Percentiles rank a stretch among this genome's conserved stretches.
phyloP scores from a whole-genome alignment of 352 stramenopile species.

The Globisporangium apiculatum region DNA sequence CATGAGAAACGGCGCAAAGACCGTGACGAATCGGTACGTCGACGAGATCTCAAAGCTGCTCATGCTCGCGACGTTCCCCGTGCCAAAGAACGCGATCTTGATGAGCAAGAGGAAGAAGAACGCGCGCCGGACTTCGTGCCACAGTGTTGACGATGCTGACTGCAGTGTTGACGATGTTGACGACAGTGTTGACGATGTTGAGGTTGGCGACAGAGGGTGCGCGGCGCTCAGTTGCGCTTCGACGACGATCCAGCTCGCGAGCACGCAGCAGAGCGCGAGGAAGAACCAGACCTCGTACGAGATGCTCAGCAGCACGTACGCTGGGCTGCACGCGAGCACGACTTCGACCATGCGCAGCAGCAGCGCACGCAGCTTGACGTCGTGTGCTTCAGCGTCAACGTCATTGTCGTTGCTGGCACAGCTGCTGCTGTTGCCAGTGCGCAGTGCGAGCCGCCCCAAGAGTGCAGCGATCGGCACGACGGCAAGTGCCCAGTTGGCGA shows the following conservation, averaged over 20 bases:
- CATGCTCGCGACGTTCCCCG: slow-evolving; percentile 83
- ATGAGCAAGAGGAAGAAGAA: slow-evolving; percentile 77
- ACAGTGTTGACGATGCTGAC: slow-evolving; percentile 4
- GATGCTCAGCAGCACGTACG: slow-evolving; percentile 73
- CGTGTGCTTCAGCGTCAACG: slow-evolving; percentile 8
- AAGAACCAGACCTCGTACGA: slow-evolving; percentile 85
- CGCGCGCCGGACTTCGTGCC: slow-evolving; percentile 50
- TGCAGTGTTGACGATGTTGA: not conserved
- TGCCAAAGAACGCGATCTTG: slow-evolving; percentile 83
- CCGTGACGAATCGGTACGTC: slow-evolving; percentile 78
- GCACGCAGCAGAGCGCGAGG: slow-evolving; percentile 39
- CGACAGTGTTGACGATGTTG: not conserved
- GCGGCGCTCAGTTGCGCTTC: slow-evolving; percentile 19
- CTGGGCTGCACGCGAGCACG: slow-evolving; percentile 47
- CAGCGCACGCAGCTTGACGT: not conserved
- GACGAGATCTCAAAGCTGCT: slow-evolving; percentile 84
- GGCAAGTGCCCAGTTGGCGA: slow-evolving; percentile 49
- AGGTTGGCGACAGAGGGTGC: not conserved
- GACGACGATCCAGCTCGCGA: slow-evolving; percentile 55
- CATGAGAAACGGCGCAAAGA: slow-evolving; percentile 83
- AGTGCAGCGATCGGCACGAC: slow-evolving; percentile 31
- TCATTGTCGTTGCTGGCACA: not conserved
- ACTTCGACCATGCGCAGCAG: slow-evolving; percentile 42
- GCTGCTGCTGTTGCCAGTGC: not conserved
- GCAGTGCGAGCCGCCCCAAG: slow-evolving; percentile 13